Base-by-base conservation (phyloP, 495 filamentous ascomycete species). In the Bacidia rubella region DNA sequence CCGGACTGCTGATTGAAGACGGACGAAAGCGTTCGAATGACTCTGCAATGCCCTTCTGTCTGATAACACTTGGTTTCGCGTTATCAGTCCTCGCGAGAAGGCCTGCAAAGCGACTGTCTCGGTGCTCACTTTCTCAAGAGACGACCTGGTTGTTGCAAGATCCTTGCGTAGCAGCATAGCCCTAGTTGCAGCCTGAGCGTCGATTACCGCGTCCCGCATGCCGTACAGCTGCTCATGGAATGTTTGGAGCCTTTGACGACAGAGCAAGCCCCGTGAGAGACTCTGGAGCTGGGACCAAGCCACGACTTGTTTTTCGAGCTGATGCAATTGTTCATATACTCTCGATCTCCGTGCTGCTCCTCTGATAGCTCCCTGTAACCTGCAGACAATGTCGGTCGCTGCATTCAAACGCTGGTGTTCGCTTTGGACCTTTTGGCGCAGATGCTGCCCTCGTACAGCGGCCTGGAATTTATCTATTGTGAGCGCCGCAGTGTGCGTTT, bases 1-100 rank as follows among this genome's bases (percentile, higher is more conserved):
- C 41, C 92, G 79, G 41, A 75, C 72, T 24, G 76, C 71, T 10
- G 83, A 76, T 64, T 99, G 92, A 9, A 95, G 70, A 10, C 74
- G 64, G 9, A 69, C 74, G 54, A 95, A 79, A 3, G 66, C 61
- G 2, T 68, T 53, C 10, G 74, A 72, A 54, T 92, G 69, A 19
- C 66, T 66, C 49, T 78, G 68, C 19, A 98, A 70, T 12, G 73
- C 70, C 42, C 81, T 73, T 22, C 74, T 66, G 57, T 78, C 69
- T 47, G 67, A 64, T 3, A 65, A 55, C 44, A 75, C 46, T 45
- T 62, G 64, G 27, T 60, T 64, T 41, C 76, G 72, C 12, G 73
- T 57, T 0, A 77, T 57, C 15, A 62, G 47, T 49, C 71, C 80
- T 40, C 77, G 67, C 20, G 52, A 59, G 38, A 62, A 58, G 15